phyloP scores from a whole-genome alignment of 2,329 filamentous ascomycete genomes.

The Aureobasidium sp. region DNA sequence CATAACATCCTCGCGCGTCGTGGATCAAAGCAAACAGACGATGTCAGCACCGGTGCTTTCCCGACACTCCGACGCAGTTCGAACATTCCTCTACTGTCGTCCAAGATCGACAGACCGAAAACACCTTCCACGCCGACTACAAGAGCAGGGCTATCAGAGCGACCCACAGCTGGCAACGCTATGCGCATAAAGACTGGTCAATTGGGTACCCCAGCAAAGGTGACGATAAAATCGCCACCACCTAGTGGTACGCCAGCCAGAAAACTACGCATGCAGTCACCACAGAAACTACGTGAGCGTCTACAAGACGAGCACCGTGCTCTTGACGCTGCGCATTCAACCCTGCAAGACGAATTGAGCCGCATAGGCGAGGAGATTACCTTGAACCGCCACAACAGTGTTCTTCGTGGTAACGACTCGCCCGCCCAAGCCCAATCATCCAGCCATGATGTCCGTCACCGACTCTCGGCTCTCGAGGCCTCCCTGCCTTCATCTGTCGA shows the following conservation, averaged over 20 bases:
- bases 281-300: conserved; percentile 67
- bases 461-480: conserved; percentile 59
- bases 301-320: conserved; percentile 72
- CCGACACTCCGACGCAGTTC: conserved; percentile 17
- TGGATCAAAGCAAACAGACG: conserved; percentile 18
- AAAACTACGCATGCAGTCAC: conserved; percentile 59
- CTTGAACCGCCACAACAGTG: not conserved
- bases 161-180: conserved; percentile 42
- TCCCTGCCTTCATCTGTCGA: conserved; percentile 53
- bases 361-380: conserved; percentile 77
- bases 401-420: conserved; percentile 16
- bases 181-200: conserved; percentile 52
- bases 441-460: conserved; percentile 42
- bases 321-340: conserved; percentile 60
- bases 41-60: conserved; percentile 22
- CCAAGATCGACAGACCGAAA: conserved; percentile 3
- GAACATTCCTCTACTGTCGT: conserved; percentile 19
- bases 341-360: conserved; percentile 65
- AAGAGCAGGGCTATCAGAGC: conserved; percentile 45
- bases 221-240: conserved; percentile 10
- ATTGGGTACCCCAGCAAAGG: conserved; percentile 5
- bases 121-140: conserved; percentile 33
- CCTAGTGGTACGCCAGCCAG: conserved; percentile 33
- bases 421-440: not conserved
- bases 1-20: not conserved